Conservation (phyloP, 305 asterid species). For the Caryopteris hybrid region DNA sequence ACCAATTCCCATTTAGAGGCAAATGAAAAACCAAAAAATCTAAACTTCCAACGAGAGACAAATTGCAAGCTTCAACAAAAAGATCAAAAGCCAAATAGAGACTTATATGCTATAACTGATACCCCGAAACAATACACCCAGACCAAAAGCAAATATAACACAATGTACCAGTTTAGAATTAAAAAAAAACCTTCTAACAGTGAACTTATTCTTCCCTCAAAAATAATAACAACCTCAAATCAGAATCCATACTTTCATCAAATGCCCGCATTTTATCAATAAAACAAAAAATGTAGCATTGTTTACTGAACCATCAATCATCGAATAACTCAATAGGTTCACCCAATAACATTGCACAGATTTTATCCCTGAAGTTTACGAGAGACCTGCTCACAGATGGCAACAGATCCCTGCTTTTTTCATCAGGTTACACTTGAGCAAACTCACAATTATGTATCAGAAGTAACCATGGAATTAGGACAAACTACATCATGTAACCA, state of each 20-base stretch:
- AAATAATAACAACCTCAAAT: no score
- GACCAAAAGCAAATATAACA: neutral
- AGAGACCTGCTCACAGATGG: constrained; percentile 41
- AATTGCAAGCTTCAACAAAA: neutral
- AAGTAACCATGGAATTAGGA: no score
- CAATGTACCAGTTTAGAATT: no score
- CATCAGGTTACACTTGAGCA: constrained; percentile 28
- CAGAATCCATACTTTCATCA: no score
- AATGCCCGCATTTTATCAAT: neutral
- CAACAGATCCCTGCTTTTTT: constrained; percentile 58
- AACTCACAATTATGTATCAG: neutral
- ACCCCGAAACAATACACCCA: neutral
- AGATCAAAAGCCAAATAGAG: neutral
- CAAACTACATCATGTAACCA: neutral
- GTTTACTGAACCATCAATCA: constrained; percentile 46
- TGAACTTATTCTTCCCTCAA: no score
- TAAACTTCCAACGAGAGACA: no score
- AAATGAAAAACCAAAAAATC: no score
- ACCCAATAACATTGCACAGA: constrained; percentile 39
- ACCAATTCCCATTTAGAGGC: no score
- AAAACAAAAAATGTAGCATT: constrained; percentile 19
- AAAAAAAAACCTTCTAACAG: no score
- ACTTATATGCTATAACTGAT: no score
- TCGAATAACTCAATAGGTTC: constrained; percentile 27
- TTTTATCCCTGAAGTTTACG: no score